phyloP scores from a whole-genome alignment of 495 filamentous ascomycete genomes.

The Thermochaetoides thermophila region DNA sequence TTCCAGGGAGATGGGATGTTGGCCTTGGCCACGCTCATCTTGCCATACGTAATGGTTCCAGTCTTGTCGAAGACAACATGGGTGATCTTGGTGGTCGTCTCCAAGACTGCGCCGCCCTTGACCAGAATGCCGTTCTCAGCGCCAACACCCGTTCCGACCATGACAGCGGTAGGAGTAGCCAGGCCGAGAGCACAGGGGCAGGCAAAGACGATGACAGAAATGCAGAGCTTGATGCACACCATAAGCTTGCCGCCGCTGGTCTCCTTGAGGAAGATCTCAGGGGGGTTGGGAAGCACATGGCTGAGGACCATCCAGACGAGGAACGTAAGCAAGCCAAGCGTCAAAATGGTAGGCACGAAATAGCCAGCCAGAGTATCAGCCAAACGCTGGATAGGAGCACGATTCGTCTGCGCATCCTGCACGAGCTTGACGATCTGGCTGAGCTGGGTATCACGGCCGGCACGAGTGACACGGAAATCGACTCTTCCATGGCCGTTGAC shows the following conservation, averaged over 20 bases:
- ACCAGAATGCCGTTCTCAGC: constrained; percentile 95
- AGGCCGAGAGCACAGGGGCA: constrained; percentile 93
- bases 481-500: constrained; percentile 86
- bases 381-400: constrained; percentile 88
- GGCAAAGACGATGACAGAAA: constrained; percentile 96
- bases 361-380: constrained; percentile 86
- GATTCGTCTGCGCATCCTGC: constrained; percentile 86
- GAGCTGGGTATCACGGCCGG: constrained; percentile 87
- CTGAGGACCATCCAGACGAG: constrained; percentile 89
- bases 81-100: constrained; percentile 81
- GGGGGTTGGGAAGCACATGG: constrained; percentile 64
- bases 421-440: constrained; percentile 97
- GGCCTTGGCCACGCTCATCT: constrained; percentile 73
- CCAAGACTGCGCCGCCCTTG: constrained; percentile 87
- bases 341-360: constrained; percentile 82
- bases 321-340: constrained; percentile 75
- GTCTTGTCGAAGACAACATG: constrained; percentile 99
- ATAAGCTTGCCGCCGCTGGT: constrained; percentile 78
- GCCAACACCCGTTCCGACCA: constrained; percentile 95
- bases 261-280: constrained; percentile 73
- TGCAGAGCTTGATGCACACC: constrained; percentile 95
- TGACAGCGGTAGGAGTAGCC: constrained; percentile 89
- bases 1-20: constrained; percentile 55
- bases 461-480: constrained; percentile 86
- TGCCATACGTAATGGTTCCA: constrained; percentile 84